These are phyloP conservation scores for Vigna mungo DNA, from an alignment of 306 rosid genomes.

Conservation along the genomic window DNA sequence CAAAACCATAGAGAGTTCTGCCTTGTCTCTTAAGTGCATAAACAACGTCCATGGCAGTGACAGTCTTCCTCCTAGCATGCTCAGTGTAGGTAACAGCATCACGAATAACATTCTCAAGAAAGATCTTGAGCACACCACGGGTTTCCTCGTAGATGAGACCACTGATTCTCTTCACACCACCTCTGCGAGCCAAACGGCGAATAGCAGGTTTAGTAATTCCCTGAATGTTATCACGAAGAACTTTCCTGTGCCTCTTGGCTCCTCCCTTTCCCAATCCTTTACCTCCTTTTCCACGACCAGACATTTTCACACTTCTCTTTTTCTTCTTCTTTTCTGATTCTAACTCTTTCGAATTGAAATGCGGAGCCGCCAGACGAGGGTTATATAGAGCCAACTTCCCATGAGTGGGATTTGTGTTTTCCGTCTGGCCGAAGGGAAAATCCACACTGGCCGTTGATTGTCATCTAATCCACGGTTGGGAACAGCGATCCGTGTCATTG, in stretches of 20 bases:
- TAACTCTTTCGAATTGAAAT: not conserved
- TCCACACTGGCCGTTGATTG: not conserved
- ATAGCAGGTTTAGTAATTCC: constrained; percentile 36
- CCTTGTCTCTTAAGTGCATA: constrained; percentile 57
- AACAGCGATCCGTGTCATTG: not conserved
- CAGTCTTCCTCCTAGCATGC: constrained; percentile 61
- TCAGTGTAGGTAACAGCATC: constrained; percentile 40
- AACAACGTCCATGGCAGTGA: constrained; percentile 61
- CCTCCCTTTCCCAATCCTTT: constrained; percentile 67
- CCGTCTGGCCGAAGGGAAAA: not conserved
- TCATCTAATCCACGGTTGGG: not conserved
- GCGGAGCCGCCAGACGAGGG: not conserved
- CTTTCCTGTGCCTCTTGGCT: constrained; percentile 60
- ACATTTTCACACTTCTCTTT: constrained; percentile 35
- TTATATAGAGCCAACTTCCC: not conserved
- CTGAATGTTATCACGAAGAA: constrained; percentile 50
- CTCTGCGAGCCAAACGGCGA: not conserved
- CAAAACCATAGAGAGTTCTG: constrained; percentile 42
- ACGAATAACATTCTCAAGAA: not conserved
- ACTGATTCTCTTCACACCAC: constrained; percentile 1
- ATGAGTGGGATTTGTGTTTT: constrained; percentile 9
- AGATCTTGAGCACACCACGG: not conserved
- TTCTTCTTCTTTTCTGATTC: too few relatives aligned
- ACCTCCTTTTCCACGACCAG: constrained; percentile 66
- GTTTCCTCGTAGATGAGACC: constrained; percentile 11